Evolutionary conservation across 768 basidiomycete species (phyloP).

Genomic region (Gymnopilus junonius): DNA sequence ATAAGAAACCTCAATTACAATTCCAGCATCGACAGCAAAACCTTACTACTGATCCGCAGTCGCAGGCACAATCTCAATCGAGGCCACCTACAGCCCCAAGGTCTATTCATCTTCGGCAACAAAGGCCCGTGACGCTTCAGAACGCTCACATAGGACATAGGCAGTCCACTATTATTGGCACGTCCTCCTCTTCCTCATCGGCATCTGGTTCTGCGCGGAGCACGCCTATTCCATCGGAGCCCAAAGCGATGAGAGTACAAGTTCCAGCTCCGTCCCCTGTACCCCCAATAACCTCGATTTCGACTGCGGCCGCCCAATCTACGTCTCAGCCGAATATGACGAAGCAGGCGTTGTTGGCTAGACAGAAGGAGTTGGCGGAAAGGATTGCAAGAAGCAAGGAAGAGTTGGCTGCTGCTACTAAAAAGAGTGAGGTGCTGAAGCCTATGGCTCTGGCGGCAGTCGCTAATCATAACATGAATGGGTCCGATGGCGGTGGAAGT

Average conservation of each 20-base stretch:
- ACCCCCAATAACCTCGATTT: background rate
- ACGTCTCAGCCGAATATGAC: constrained; percentile 33
- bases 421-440: constrained; percentile 34
- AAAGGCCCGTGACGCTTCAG: background rate
- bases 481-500: background rate
- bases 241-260: constrained; percentile 39
- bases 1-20: constrained; percentile 4
- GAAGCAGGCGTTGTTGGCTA: constrained; percentile 42
- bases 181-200: background rate
- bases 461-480: background rate
- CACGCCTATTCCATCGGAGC: constrained; percentile 36
- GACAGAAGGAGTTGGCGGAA: constrained; percentile 51
- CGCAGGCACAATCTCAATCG: background rate
- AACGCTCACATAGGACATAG: background rate
- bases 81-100: background rate
- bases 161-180: background rate
- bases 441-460: constrained; percentile 8
- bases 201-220: background rate
- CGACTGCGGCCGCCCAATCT: background rate
- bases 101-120: background rate
- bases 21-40: constrained; percentile 8
- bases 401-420: constrained; percentile 35
- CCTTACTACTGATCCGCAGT: background rate
- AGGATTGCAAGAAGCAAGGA: constrained; percentile 40
- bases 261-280: background rate